Percentiles rank a stretch among this genome's conserved stretches.
Conservation (phyloP, 1,139 yeast species). For the Suhomyces taliae region DNA sequence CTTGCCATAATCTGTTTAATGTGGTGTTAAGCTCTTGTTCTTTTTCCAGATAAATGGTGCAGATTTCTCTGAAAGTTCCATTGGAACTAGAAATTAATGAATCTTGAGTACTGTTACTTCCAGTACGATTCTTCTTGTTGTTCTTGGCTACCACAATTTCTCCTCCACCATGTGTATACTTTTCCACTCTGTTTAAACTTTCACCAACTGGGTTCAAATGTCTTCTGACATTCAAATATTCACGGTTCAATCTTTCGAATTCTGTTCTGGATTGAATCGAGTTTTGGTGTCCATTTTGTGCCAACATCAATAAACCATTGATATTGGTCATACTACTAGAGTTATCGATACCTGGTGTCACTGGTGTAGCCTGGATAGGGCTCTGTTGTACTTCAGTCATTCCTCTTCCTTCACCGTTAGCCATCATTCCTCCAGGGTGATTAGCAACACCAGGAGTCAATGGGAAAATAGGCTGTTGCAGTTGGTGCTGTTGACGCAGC, state of each 20-base stretch:
- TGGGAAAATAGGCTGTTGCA: conserved; percentile 8
- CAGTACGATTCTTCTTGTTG: conserved; percentile 13
- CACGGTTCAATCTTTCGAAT: conserved; percentile 73
- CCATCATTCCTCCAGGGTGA: conserved; percentile 4
- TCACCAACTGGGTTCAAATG: conserved; percentile 69
- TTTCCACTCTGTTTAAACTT: conserved; percentile 50
- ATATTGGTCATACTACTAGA: conserved; percentile 22
- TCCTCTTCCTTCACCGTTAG: conserved; percentile 2
- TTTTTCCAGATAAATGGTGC: conserved; percentile 32
- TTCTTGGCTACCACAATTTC: conserved; percentile 25
- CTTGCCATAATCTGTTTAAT: conserved; percentile 43
- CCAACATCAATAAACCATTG: conserved; percentile 33
- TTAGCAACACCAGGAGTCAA: conserved; percentile 13
- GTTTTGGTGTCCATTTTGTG: conserved; percentile 38
- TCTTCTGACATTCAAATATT: conserved; percentile 68
- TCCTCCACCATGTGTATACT: conserved; percentile 15
- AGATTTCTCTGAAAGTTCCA: conserved; percentile 38
- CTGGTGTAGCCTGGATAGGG: background rate
- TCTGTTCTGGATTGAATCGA: conserved; percentile 70
- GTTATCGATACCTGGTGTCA: background rate
- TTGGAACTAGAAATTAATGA: conserved; percentile 16
- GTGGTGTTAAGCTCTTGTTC: conserved; percentile 30
- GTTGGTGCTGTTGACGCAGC: conserved; percentile 5
- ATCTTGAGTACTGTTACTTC: conserved; percentile 4
- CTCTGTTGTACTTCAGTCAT: background rate